Percentiles rank a stretch among this genome's conserved stretches.
Evolutionary conservation across 306 rosid species (phyloP).

Genomic region (Cucumis cinereus): DNA sequence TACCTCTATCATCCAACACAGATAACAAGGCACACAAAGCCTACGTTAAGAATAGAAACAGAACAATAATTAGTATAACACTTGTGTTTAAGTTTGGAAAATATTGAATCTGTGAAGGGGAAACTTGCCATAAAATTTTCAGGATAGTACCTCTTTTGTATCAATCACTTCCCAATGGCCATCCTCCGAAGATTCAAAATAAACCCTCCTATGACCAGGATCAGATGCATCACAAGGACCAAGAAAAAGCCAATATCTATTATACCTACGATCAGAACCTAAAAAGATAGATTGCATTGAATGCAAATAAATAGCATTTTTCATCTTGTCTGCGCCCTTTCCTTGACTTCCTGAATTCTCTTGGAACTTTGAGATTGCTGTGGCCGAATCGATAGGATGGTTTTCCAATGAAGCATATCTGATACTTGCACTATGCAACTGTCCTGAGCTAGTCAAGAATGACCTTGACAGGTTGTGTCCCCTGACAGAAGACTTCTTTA

Average conservation of each 20-base stretch:
- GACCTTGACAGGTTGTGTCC: conserved; percentile 22
- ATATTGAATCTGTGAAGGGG: not conserved
- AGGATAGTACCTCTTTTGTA: conserved; percentile 58
- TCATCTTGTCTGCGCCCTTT: conserved; percentile 16
- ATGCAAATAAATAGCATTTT: conserved; percentile 30
- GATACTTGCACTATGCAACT: conserved; percentile 27
- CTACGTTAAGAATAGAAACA: conserved; percentile 32
- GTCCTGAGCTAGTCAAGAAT: conserved; percentile 30
- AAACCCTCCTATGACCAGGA: conserved; percentile 94
- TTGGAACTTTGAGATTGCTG: conserved; percentile 27
- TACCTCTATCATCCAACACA: conserved; percentile 84
- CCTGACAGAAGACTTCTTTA: conserved; percentile 56
- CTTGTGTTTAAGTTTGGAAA: not conserved
- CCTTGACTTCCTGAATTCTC: conserved; percentile 23
- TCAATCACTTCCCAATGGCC: conserved; percentile 98
- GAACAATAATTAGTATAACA: not conserved
- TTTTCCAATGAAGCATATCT: conserved; percentile 25
- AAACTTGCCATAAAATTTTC: not conserved
- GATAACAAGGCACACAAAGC: conserved; percentile 62
- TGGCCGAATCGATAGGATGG: conserved; percentile 58
- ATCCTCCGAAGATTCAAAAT: conserved; percentile 96
- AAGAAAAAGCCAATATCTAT: conserved; percentile 95
- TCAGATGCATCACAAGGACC: conserved; percentile 78
- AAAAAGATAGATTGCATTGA: conserved; percentile 84
- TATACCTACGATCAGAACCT: conserved; percentile 96